Evolutionary conservation across 345 rosid genomes (phyloP).

Genomic region (Eucalyptus polyanthemos): DNA sequence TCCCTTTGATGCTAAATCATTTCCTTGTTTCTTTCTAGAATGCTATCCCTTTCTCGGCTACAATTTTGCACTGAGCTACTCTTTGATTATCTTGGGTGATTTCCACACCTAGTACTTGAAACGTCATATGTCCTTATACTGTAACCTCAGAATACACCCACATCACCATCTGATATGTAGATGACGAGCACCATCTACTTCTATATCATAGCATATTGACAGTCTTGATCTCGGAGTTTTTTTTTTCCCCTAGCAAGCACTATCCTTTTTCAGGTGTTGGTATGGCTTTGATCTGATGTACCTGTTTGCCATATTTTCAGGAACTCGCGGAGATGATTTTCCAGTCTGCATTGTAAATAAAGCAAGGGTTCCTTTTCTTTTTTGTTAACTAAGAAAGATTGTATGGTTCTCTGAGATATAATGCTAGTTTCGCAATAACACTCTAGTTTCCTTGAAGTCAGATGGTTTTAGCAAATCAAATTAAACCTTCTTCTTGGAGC

Average conservation of each 20-base stretch:
- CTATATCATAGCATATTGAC: background rate
- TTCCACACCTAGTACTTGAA: background rate
- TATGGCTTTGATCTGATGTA: background rate
- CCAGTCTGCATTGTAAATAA: slow-evolving; percentile 43
- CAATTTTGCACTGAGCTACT: background rate
- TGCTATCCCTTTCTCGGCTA: background rate
- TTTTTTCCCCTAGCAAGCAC: background rate
- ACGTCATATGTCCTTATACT: background rate
- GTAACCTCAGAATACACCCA: background rate
- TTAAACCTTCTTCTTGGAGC: background rate
- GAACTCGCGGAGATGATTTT: slow-evolving; percentile 97
- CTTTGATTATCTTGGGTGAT: background rate
- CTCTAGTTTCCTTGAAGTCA: background rate
- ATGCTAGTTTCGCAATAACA: background rate
- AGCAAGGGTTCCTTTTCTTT: background rate
- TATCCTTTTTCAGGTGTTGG: background rate
- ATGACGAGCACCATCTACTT: background rate
- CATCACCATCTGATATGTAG: background rate
- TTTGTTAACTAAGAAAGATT: background rate
- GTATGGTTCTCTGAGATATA: background rate
- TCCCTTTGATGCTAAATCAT: background rate
- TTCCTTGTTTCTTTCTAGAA: background rate
- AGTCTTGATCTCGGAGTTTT: background rate
- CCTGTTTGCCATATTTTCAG: slow-evolving; percentile 22
- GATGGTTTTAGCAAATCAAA: background rate